Conservation (phyloP, 1,284 basidiomycete genomes). For the Malassezia dermatis region DNA sequence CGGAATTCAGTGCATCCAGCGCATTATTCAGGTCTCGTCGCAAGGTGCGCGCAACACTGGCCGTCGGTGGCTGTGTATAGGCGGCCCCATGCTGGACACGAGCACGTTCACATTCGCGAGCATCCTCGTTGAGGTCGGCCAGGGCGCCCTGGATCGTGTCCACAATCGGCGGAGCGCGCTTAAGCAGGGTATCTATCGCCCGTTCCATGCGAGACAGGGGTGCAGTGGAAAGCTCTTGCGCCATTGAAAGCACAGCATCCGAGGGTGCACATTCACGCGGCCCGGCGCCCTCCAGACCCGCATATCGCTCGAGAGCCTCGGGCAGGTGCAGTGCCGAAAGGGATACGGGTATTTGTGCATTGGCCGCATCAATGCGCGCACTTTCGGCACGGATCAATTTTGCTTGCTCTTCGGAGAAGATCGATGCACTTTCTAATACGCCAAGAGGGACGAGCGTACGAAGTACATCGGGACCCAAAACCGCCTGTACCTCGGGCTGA, state of each 20-base stretch:
- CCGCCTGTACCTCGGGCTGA: slow-evolving; percentile 80
- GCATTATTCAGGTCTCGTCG: slow-evolving; percentile 74
- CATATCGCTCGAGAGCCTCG: slow-evolving; percentile 64
- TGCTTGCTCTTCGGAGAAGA: slow-evolving; percentile 98
- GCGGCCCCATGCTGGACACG: slow-evolving; percentile 68
- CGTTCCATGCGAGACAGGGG: slow-evolving; percentile 12
- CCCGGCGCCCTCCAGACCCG: slow-evolving; percentile 55
- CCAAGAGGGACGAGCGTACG: slow-evolving; percentile 75
- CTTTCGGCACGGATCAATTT: slow-evolving; percentile 83
- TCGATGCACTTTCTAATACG: slow-evolving; percentile 87
- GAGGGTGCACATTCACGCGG: slow-evolving; percentile 50
- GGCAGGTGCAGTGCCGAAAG: slow-evolving; percentile 76
- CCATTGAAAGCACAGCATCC: not conserved
- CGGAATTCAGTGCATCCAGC: slow-evolving; percentile 63
- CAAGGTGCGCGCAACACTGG: slow-evolving; percentile 51
- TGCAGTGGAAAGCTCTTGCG: not conserved
- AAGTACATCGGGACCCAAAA: slow-evolving; percentile 88
- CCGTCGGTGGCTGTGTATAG: slow-evolving; percentile 79
- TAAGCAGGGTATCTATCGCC: not conserved
- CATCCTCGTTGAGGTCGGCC: slow-evolving; percentile 41
- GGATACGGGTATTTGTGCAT: slow-evolving; percentile 67
- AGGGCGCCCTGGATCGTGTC: slow-evolving; percentile 21
- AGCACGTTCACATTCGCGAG: slow-evolving; percentile 49
- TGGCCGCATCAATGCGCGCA: slow-evolving; percentile 72
- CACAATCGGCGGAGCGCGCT: not conserved